A percentile compares a stretch with the other conserved stretches of the same genome.
Evolutionary conservation across 2,329 filamentous ascomycete species (phyloP).

Genomic region (Colletotrichum euphorbiae): DNA sequence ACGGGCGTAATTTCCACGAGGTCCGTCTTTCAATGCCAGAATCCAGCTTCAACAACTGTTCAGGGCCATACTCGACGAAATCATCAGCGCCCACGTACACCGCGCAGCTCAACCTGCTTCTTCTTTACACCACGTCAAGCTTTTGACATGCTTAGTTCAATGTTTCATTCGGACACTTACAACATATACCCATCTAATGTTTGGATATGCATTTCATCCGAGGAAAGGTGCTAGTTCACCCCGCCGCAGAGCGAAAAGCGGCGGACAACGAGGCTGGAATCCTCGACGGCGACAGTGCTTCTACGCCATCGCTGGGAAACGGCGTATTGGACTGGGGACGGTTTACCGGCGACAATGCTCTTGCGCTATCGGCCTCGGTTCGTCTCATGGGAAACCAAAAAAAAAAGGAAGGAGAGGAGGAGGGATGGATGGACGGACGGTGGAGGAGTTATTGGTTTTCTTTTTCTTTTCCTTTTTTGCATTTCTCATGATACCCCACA

Average conservation of each 20-base stretch:
- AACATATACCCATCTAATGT: slow-evolving; percentile 42
- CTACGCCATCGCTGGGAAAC: slow-evolving; percentile 60
- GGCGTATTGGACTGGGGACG: slow-evolving; percentile 59
- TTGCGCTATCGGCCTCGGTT: slow-evolving; percentile 59
- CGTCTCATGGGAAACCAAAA: slow-evolving; percentile 37
- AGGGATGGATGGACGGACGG: not conserved
- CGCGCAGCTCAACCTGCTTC: slow-evolving; percentile 54
- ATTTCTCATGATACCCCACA: slow-evolving; percentile 57
- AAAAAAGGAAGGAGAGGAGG: slow-evolving; percentile 2
- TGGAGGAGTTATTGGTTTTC: slow-evolving; percentile 39
- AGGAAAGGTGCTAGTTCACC: slow-evolving; percentile 39
- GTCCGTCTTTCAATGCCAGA: slow-evolving; percentile 42
- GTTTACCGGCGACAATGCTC: slow-evolving; percentile 62
- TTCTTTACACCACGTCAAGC: slow-evolving; percentile 33
- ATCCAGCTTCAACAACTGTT: slow-evolving; percentile 8
- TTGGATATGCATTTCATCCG: slow-evolving; percentile 47
- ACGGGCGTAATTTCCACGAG: slow-evolving; percentile 41
- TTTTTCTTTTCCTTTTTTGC: slow-evolving; percentile 33
- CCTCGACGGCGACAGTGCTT: slow-evolving; percentile 56
- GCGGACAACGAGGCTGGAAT: slow-evolving; percentile 40
- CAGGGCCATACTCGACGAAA: slow-evolving; percentile 1
- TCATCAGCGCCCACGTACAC: not conserved
- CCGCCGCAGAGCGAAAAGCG: slow-evolving; percentile 26
- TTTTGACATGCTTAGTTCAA: slow-evolving; percentile 28
- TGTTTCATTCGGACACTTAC: slow-evolving; percentile 23